A percentile compares a stretch with the other conserved stretches of the same genome.
phyloP scores from a whole-genome alignment of 2,329 filamentous ascomycete species.

The Penicillium sp. region DNA sequence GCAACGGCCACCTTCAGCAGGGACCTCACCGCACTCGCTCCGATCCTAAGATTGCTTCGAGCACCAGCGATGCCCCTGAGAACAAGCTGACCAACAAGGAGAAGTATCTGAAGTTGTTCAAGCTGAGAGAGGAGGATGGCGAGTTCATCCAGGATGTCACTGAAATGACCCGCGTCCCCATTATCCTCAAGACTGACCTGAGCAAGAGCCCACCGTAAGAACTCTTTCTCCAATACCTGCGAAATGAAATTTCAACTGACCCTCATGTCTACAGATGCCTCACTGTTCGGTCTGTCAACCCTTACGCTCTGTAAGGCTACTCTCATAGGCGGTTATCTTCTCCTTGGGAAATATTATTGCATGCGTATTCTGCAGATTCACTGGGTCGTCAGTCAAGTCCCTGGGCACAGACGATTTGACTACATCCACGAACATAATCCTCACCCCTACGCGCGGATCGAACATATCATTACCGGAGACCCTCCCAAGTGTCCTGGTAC shows the following conservation, averaged over 20 bases:
- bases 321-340: constrained; percentile 9
- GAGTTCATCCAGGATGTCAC: constrained; percentile 98
- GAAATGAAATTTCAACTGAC: constrained; percentile 23
- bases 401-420: constrained; percentile 1
- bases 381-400: constrained; percentile 12
- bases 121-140: constrained; percentile 85
- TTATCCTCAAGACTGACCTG: constrained; percentile 97
- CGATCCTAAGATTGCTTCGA: constrained; percentile 84
- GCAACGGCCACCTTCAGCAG: constrained; percentile 69
- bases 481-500: constrained; percentile 13
- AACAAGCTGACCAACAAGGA: constrained; percentile 87
- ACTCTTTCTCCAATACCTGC: constrained; percentile 4
- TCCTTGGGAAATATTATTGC: constrained; percentile 30
- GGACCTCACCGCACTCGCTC: constrained; percentile 86
- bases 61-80: constrained; percentile 70
- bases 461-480: constrained; percentile 27
- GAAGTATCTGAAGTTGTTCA: constrained; percentile 91
- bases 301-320: constrained; percentile 50
- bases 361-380: constrained; percentile 31
- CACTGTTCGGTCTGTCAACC: constrained; percentile 57
- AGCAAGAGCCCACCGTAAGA: constrained; percentile 99
- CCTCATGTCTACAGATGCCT: constrained; percentile 43
- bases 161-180: constrained; percentile 96
- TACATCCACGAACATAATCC: constrained; percentile 28
- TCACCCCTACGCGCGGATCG: constrained; percentile 24